Base-by-base conservation (phyloP, 148 eudicot genomes). In the Rheum nobile region DNA sequence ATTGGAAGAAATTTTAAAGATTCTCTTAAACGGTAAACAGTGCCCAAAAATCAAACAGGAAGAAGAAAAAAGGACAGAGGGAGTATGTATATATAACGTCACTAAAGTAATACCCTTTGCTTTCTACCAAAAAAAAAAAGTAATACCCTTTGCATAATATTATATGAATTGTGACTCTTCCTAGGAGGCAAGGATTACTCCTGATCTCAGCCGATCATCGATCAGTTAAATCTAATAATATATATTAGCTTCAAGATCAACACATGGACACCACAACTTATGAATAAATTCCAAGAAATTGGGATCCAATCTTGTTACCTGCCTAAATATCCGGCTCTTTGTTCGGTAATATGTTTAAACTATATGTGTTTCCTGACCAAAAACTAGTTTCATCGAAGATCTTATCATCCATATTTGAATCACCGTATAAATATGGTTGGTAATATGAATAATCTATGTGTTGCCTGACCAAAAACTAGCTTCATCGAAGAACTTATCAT, bases 161-260 rank as follows among this genome's bases (percentile, higher is more conserved):
- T 52, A 52, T 52, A 52, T 52, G 26, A 52, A 52, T 52, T 21
- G 59, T 52, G 59, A 52, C 59, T 52, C 59, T 52, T n/a, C 59
- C 59, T 52, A 52, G 26, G 59, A 52, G 59, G 26, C 59, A 52
- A 52, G 4, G 24, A 52, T 28, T 12, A 52, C 59, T 52, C 48
- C 48, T 44, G 48, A 44, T 44, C 59, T 52, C 43, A 44, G 5
- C 59, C 6, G 28, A 52, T 41, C 43, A 52, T 17, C 59, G 6
- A n/a, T 52, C 24, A 3, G 21, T n/a, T 21, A n/a, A 52, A 8
- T 21, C 6, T 48, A 48, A 3, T 4, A 4, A 17, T 48, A 17
- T 19, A 19, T 4, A n/a, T 8, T 11, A 44, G 16, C 13, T 43
- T 43, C 46, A 17, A 47, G 4, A 17, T 4, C 43, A 0, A 47